Conservation (phyloP, 768 basidiomycete species). For the Clathrus columnatus region DNA sequence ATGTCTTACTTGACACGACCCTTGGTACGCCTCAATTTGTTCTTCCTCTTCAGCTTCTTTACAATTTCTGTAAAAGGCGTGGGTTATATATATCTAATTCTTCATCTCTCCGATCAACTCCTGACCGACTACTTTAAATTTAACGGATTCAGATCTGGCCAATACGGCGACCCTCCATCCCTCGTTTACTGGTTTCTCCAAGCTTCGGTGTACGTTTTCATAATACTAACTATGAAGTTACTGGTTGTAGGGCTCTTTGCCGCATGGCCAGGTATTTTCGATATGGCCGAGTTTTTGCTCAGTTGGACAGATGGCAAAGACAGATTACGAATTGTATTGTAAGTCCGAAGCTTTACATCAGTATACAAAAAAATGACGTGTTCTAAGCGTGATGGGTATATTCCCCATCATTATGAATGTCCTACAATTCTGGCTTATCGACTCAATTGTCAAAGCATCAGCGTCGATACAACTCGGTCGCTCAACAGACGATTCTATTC, state of each 20-base stretch:
- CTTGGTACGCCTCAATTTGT: conserved; percentile 46
- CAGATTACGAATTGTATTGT: conserved; percentile 73
- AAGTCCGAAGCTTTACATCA: conserved; percentile 24
- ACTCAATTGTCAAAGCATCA: conserved; percentile 82
- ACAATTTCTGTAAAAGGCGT: conserved; percentile 49
- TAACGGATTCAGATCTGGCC: conserved; percentile 76
- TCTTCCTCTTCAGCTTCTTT: neutral
- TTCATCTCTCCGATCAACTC: conserved; percentile 54
- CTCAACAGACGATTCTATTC: conserved; percentile 35
- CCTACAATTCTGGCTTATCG: conserved; percentile 91
- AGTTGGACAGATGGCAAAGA: conserved; percentile 67
- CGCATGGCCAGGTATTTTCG: conserved; percentile 59
- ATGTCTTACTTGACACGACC: conserved; percentile 87
- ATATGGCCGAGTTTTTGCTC: conserved; percentile 79
- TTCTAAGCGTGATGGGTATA: conserved; percentile 72
- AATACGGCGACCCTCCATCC: conserved; percentile 82
- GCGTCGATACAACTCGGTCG: conserved; percentile 24
- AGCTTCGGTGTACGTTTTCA: conserved; percentile 71
- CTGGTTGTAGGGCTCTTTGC: conserved; percentile 72
- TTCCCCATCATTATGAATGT: conserved; percentile 88
- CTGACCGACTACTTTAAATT: conserved; percentile 55
- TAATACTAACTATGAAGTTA: conserved; percentile 85
- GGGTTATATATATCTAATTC: conserved; percentile 65
- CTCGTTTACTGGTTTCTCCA: conserved; percentile 66
- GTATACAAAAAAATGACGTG: neutral